Conservation (phyloP, 345 rosid species). For the Aquilaria yunnanensis region DNA sequence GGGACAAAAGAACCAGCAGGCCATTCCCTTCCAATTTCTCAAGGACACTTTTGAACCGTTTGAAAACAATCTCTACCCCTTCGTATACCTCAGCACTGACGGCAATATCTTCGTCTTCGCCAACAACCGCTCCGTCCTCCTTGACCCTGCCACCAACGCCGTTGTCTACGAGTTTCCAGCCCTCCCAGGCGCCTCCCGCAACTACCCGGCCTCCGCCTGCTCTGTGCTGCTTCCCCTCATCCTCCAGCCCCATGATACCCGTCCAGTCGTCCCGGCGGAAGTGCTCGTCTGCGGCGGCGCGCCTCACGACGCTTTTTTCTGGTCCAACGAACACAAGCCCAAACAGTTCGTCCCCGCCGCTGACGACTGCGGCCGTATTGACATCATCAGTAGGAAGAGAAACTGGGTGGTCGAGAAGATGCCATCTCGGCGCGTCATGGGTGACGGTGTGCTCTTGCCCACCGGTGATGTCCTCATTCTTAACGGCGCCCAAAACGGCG, state of each 20-base stretch:
- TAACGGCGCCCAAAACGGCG: conserved; percentile 56
- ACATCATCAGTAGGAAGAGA: conserved; percentile 33
- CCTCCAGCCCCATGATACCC: conserved; percentile 18
- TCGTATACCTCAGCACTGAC: conserved; percentile 68
- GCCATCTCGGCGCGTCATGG: conserved; percentile 69
- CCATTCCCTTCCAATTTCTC: conserved; percentile 36
- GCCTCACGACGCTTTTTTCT: conserved; percentile 31
- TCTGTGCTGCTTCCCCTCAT: conserved; percentile 63
- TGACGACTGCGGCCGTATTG: conserved; percentile 55
- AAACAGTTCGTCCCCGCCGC: conserved; percentile 39
- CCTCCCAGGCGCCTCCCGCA: conserved; percentile 72
- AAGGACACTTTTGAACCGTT: conserved; percentile 40
- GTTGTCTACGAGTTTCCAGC: conserved; percentile 60
- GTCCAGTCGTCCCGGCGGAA: conserved; percentile 26
- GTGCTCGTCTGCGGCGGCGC: conserved; percentile 53
- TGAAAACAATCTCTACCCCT: conserved; percentile 87
- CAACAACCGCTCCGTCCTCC: conserved; percentile 61
- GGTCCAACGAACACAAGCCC: background rate
- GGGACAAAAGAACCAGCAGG: conserved; percentile 37
- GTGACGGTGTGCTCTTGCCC: conserved; percentile 61
- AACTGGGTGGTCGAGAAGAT: conserved; percentile 58
- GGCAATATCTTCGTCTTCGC: conserved; percentile 81
- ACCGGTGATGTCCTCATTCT: conserved; percentile 53
- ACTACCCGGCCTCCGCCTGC: conserved; percentile 67
- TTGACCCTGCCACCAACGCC: conserved; percentile 36